Conservation (phyloP, 2,329 filamentous ascomycete genomes). For the Trichoderma harzianum region DNA sequence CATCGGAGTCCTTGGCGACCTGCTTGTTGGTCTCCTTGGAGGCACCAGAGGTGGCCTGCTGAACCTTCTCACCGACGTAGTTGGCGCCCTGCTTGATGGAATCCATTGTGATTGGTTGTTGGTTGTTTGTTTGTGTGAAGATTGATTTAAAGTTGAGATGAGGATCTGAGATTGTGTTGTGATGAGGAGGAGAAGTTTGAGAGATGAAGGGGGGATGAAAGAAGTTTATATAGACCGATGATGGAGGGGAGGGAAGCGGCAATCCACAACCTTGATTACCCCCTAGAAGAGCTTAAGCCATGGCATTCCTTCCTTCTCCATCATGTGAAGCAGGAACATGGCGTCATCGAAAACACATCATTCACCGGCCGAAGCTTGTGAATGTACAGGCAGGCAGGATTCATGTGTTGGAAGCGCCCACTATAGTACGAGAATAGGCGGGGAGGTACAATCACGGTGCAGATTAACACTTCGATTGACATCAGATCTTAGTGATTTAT, state of each 20-base stretch:
- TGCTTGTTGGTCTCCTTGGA: constrained; percentile 70
- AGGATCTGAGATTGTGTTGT: constrained; percentile 10
- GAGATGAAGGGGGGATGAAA: constrained; percentile 6
- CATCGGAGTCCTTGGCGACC: constrained; percentile 60
- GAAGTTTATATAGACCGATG: constrained; percentile 18
- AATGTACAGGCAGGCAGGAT: not conserved
- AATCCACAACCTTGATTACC: not conserved
- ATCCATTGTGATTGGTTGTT: constrained; percentile 45
- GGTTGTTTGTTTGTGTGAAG: not conserved
- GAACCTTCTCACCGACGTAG: constrained; percentile 61
- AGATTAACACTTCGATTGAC: not conserved
- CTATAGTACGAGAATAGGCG: not conserved
- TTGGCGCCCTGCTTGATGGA: constrained; percentile 60
- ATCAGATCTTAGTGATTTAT: not conserved
- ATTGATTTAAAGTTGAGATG: not conserved
- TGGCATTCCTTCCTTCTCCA: constrained; percentile 9
- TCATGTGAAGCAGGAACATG: constrained; percentile 18
- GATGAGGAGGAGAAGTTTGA: not conserved
- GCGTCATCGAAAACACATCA: constrained; percentile 15
- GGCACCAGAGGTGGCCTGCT: constrained; percentile 52
- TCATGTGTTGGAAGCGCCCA: not conserved
- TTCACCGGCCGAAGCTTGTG: not conserved
- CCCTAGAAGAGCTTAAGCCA: not conserved
- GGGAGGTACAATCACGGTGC: not conserved
- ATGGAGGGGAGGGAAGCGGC: not conserved